Conservation (phyloP, 495 filamentous ascomycete species). For the Aspergillus baeticus region DNA sequence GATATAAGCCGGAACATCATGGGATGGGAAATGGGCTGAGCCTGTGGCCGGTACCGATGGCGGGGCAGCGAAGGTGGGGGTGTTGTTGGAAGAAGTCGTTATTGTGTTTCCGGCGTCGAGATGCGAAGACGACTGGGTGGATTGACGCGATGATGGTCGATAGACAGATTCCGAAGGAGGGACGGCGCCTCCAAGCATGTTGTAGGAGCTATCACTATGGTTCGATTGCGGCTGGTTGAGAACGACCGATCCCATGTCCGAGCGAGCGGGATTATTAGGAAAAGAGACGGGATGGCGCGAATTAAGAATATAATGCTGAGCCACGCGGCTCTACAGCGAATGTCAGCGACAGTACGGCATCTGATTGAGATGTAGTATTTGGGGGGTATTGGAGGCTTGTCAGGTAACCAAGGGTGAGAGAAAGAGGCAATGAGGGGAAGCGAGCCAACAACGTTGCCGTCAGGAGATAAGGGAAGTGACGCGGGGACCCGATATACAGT, state of each 20-base stretch:
- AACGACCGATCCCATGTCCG: constrained; percentile 47
- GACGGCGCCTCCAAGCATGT: constrained; percentile 51
- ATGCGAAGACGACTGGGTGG: constrained; percentile 23
- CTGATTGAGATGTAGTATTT: constrained; percentile 16
- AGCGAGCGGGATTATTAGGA: neutral
- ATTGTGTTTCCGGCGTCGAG: constrained; percentile 32
- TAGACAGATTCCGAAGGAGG: constrained; percentile 40
- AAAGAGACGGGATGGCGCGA: constrained; percentile 3
- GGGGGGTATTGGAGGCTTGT: constrained; percentile 12
- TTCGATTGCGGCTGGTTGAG: constrained; percentile 49
- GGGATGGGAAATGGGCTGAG: constrained; percentile 36
- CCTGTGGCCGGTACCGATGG: constrained; percentile 34
- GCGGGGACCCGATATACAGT: constrained; percentile 17
- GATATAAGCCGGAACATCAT: constrained; percentile 45
- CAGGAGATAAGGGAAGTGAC: constrained; percentile 15
- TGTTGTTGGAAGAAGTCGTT: constrained; percentile 36
- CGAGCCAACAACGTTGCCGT: neutral
- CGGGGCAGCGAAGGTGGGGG: constrained; percentile 43
- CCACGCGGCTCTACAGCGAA: constrained; percentile 12
- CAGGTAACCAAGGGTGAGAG: constrained; percentile 12
- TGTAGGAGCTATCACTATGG: constrained; percentile 40
- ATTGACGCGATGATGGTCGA: constrained; percentile 27
- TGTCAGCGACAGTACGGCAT: constrained; percentile 15
- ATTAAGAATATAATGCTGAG: constrained; percentile 9
- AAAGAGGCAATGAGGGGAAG: constrained; percentile 16